Percentiles rank a stretch among this genome's conserved stretches.
These are phyloP conservation scores for Tremella fuciformis DNA, from an alignment of 768 basidiomycete genomes.

Conservation along the genomic window DNA sequence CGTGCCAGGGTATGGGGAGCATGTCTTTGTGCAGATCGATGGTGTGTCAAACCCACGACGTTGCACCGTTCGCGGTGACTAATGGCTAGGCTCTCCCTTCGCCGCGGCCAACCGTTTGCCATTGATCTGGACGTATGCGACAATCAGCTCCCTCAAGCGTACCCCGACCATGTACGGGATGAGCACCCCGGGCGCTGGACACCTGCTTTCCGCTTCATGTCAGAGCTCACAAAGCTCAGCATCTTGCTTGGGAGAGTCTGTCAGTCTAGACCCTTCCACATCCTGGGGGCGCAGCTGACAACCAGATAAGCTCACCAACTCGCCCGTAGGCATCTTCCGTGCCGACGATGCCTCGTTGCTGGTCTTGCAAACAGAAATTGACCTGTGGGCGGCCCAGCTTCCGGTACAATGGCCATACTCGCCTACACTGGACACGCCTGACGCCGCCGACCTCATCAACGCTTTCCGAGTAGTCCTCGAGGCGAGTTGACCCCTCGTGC, in stretches of 20 bases:
- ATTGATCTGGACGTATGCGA: slow-evolving; percentile 27
- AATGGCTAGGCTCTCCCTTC: slow-evolving; percentile 17
- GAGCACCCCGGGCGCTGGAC: slow-evolving; percentile 6
- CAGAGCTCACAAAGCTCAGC: slow-evolving; percentile 22
- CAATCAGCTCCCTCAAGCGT: slow-evolving; percentile 16
- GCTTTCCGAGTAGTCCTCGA: slow-evolving; percentile 19
- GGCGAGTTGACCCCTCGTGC: slow-evolving; percentile 3
- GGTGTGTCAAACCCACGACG: slow-evolving; percentile 11
- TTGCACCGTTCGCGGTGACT: background rate
- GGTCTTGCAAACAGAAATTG: slow-evolving; percentile 22
- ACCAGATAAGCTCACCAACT: no score
- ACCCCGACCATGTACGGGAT: slow-evolving; percentile 15
- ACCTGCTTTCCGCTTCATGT: slow-evolving; percentile 24
- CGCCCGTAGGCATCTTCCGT: background rate
- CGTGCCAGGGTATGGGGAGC: slow-evolving; percentile 30
- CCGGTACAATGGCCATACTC: slow-evolving; percentile 24
- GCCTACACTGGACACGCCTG: slow-evolving; percentile 10
- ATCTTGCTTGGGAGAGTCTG: slow-evolving; percentile 22
- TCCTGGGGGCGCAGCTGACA: no score
- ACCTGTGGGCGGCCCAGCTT: slow-evolving; percentile 20
- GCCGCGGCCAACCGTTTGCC: slow-evolving; percentile 13
- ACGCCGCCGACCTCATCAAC: slow-evolving; percentile 22
- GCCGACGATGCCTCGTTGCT: slow-evolving; percentile 21
- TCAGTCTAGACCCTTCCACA: slow-evolving; percentile 1
- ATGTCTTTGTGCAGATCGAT: slow-evolving; percentile 24